Conservation (phyloP, 176 grass and related monocot species). For the Phoenix dactylifera region DNA sequence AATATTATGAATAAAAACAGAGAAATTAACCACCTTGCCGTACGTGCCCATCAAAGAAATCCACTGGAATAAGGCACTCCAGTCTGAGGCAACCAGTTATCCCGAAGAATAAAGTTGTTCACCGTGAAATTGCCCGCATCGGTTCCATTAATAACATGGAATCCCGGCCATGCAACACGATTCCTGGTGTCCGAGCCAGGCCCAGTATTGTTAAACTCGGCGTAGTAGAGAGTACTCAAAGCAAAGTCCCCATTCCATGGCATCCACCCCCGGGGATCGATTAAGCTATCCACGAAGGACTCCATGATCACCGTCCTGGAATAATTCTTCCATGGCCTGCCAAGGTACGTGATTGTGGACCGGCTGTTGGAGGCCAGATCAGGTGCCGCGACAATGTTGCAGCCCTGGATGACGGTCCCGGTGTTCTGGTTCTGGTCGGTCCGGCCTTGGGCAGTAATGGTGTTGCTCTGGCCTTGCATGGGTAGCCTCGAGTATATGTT, state of each 20-base stretch:
- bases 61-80: slow-evolving; percentile 29
- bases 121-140: slow-evolving; percentile 28
- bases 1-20: too few relatives aligned
- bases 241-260: not conserved
- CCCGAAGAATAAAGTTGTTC: slow-evolving; percentile 22
- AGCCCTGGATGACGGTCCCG: slow-evolving; percentile 22
- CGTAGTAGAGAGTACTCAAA: slow-evolving; percentile 30
- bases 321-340: slow-evolving; percentile 27
- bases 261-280: slow-evolving; percentile 21
- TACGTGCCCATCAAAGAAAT: slow-evolving; percentile 13
- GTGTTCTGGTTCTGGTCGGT: slow-evolving; percentile 35
- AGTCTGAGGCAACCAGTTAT: slow-evolving; percentile 19
- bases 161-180: slow-evolving; percentile 26
- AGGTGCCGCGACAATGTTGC: slow-evolving; percentile 9
- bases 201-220: slow-evolving; percentile 29
- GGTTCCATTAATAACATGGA: slow-evolving; percentile 17
- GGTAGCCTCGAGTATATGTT: slow-evolving; percentile 19
- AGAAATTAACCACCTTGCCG: not conserved
- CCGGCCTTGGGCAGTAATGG: slow-evolving; percentile 26
- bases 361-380: not conserved
- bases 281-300: slow-evolving; percentile 26
- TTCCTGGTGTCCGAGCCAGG: slow-evolving; percentile 2
- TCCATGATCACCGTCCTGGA: slow-evolving; percentile 26
- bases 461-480: slow-evolving; percentile 20
- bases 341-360: slow-evolving; percentile 1